Evolutionary conservation across 768 basidiomycete species (phyloP).

Genomic region (Cyclocybe cylindracea): DNA sequence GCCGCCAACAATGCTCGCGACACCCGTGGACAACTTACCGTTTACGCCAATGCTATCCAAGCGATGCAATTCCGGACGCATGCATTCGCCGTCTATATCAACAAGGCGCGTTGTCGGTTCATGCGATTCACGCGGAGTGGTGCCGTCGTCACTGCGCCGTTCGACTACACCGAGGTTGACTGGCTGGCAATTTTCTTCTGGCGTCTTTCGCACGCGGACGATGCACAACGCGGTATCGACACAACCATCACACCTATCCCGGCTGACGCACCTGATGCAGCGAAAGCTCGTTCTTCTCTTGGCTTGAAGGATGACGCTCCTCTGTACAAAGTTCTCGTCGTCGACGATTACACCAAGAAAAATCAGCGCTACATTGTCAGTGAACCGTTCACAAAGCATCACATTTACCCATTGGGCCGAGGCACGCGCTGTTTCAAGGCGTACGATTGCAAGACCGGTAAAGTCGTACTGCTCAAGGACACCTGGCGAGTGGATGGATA

Average conservation of each 20-base stretch:
- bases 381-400: too few species aligned
- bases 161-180: background rate
- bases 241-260: too few species aligned
- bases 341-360: background rate
- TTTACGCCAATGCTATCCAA: background rate
- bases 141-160: background rate
- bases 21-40: background rate
- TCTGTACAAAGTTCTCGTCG: slow-evolving; percentile 1
- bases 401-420: too few species aligned
- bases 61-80: background rate
- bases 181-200: too few species aligned
- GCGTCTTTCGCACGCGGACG: too few species aligned
- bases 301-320: background rate
- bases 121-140: background rate
- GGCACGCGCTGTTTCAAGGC: background rate
- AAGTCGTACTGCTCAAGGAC: slow-evolving; percentile 2
- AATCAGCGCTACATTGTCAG: background rate
- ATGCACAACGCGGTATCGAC: too few species aligned
- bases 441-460: background rate
- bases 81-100: background rate
- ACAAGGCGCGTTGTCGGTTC: background rate
- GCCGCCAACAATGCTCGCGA: background rate
- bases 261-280: too few species aligned
- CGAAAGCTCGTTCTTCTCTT: background rate
- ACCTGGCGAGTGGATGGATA: slow-evolving; percentile 4